Base-by-base conservation (phyloP, 2,329 filamentous ascomycete species). In the Trichophyton benhamiae region DNA sequence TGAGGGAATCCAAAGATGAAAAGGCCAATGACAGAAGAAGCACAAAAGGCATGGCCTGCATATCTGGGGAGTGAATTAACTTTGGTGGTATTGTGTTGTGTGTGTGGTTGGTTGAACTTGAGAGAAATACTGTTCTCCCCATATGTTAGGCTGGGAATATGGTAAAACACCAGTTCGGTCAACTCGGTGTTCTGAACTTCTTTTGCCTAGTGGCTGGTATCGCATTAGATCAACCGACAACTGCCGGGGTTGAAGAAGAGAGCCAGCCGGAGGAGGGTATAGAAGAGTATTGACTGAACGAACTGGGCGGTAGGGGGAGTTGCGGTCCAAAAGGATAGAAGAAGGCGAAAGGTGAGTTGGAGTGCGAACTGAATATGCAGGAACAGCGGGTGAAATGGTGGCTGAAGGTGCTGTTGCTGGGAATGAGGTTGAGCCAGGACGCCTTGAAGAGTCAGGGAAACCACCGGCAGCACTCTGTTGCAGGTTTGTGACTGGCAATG, bases 281-380 rank as follows among this genome's bases (percentile, higher is more conserved):
- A 96, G 80, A n/a, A 97, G 82, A 0, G 90, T 95, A 67, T 94
- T 91, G 63, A 96, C 89, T 63, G 89, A 83, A 60, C 91, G 87
- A 44, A 96, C 87, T 0, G 92, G 92, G 65, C 90, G 88, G 75
- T 97, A 97, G 2, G 94, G 94, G 61, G 92, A 97, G 65, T 88
- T 86, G 61, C 94, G 84, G 71, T 96, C 89, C 42, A 96, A 79
- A 42, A 96, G 79, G 74, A 95, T 95, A 69, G 89, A 84, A 9
- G 88, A 91, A 0, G 92, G 92, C 36, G 94, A 97, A 65, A 94
- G 82, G 36, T 88, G 87, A 52, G 84, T 83, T 7, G 85, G 76
- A 1, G 83, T 82, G 52, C 79, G 77, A 5, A 77, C 77, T 60
- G 82, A 87, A 22, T 83, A 79, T 15, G 85, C 83, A n/a, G 80